A percentile compares a stretch with the other conserved stretches of the same genome.
phyloP scores from a whole-genome alignment of 345 rosid species.

The Psidium friedrichsthalianum region DNA sequence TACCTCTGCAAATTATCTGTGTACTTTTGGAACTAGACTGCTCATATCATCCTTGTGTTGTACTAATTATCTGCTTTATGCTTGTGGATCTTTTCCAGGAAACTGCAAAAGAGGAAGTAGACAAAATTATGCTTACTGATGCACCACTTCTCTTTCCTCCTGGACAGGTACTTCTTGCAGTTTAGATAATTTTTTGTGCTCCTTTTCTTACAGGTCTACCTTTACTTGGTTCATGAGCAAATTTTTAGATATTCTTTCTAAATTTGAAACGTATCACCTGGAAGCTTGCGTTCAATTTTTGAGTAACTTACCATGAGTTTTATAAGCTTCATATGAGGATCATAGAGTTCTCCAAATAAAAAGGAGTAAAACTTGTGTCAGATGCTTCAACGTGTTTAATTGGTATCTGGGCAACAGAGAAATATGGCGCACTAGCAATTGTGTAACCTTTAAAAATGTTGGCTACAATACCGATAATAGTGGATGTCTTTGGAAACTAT shows the following conservation, averaged over 20 bases:
- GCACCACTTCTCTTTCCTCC: conserved; percentile 90
- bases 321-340: background rate
- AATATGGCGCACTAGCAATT: background rate
- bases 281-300: background rate
- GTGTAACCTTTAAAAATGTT: background rate
- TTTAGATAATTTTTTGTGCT: background rate
- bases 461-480: background rate
- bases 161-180: conserved; percentile 52
- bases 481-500: background rate
- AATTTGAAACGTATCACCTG: background rate
- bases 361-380: background rate
- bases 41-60: background rate
- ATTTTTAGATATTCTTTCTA: background rate
- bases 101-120: conserved; percentile 60
- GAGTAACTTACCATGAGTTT: background rate
- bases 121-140: conserved; percentile 85
- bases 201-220: background rate
- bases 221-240: background rate
- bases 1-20: background rate
- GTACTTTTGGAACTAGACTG: background rate
- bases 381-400: background rate
- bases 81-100: conserved; percentile 30
- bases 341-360: background rate
- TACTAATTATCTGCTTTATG: background rate
- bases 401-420: background rate